Conservation (phyloP, 495 filamentous ascomycete genomes). For the Parathielavia appendiculata region DNA sequence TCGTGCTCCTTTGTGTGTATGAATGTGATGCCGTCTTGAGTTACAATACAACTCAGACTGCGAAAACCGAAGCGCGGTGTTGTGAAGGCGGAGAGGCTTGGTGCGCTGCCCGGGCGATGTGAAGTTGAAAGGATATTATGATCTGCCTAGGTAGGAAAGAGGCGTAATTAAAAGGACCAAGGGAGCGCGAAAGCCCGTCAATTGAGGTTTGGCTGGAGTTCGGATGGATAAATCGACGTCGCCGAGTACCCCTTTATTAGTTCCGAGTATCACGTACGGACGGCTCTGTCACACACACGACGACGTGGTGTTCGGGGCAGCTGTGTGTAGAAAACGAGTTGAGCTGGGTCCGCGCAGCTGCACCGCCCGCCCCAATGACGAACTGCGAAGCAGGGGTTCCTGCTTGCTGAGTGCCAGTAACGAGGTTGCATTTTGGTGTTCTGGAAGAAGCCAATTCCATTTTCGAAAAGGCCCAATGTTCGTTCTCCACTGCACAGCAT, state of each 20-base stretch:
- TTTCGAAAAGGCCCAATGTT: too few relatives aligned
- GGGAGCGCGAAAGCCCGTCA: neutral
- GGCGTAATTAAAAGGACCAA: slow-evolving; percentile 5
- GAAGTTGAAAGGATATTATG: slow-evolving; percentile 2
- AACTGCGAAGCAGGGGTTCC: slow-evolving; percentile 7
- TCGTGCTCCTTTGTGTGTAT: neutral
- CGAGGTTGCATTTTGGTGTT: slow-evolving; percentile 16
- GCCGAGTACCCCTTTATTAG: neutral
- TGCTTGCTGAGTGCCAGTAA: slow-evolving; percentile 12
- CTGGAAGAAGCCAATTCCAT: slow-evolving; percentile 10
- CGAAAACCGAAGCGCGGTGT: neutral
- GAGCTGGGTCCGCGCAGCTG: neutral
- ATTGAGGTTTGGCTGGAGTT: neutral
- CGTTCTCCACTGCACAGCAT: too few relatives aligned
- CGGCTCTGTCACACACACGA: neutral
- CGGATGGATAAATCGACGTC: neutral
- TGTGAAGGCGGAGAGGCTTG: neutral
- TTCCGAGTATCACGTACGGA: neutral
- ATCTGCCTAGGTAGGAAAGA: slow-evolving; percentile 4
- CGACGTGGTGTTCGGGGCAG: neutral
- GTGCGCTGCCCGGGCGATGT: neutral
- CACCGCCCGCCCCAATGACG: slow-evolving; percentile 17
- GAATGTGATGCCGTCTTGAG: neutral
- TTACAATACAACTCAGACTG: neutral
- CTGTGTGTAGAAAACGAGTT: slow-evolving; percentile 5